These are phyloP conservation scores for Nannochloropsis granulata DNA, from an alignment of 108 stramenopile species.

Conservation along the genomic window DNA sequence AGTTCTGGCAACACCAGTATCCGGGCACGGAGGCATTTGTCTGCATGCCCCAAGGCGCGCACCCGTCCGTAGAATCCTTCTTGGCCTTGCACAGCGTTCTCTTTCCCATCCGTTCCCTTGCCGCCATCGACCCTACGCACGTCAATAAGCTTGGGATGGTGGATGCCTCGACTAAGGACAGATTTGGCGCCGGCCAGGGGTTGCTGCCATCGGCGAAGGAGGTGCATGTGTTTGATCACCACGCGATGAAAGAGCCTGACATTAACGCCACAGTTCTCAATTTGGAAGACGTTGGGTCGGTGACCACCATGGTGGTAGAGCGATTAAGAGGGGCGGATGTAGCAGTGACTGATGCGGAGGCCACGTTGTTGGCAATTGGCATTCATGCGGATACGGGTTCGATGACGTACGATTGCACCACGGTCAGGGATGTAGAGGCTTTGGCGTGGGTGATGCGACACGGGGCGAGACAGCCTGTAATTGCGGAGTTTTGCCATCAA, in stretches of 20 bases:
- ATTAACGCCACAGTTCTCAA: constrained; percentile 49
- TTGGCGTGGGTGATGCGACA: constrained; percentile 74
- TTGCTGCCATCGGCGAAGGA: constrained; percentile 56
- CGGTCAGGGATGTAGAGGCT: constrained; percentile 66
- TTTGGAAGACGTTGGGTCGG: constrained; percentile 67
- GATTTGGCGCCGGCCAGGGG: constrained; percentile 62
- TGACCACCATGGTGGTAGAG: constrained; percentile 69
- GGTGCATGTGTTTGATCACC: constrained; percentile 77
- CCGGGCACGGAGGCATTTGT: constrained; percentile 54
- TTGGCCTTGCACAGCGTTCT: constrained; percentile 72
- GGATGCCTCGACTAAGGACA: constrained; percentile 70
- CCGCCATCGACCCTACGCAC: constrained; percentile 34
- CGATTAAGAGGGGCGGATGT: constrained; percentile 43
- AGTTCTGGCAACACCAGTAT: constrained; percentile 6
- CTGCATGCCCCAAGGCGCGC: constrained; percentile 74
- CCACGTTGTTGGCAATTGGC: constrained; percentile 71
- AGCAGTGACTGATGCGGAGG: constrained; percentile 59
- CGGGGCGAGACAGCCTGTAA: constrained; percentile 71
- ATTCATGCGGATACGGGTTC: constrained; percentile 87
- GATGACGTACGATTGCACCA: constrained; percentile 76
- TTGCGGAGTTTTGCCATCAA: constrained; percentile 53
- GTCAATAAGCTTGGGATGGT: constrained; percentile 51
- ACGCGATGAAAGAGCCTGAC: constrained; percentile 68
- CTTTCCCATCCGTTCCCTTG: constrained; percentile 67
- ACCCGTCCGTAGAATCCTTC: constrained; percentile 72